These are phyloP conservation scores for Debaryomyces fabryi DNA, from an alignment of 1,139 yeast species.

Conservation along the genomic window DNA sequence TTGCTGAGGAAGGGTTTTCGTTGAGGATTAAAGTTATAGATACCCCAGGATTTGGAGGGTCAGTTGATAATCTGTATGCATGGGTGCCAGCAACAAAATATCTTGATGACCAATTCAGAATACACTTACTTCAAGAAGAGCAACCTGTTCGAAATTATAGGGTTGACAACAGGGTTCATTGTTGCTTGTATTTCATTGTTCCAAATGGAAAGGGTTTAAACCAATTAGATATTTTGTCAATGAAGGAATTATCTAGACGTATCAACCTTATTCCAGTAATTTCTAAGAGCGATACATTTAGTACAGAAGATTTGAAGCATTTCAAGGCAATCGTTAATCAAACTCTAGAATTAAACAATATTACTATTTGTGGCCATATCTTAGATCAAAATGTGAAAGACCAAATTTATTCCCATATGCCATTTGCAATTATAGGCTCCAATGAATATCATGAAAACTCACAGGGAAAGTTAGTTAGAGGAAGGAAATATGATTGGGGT, in stretches of 20 bases:
- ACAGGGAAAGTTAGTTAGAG: slow-evolving; percentile 50
- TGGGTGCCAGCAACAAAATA: slow-evolving; percentile 63
- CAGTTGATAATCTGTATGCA: slow-evolving; percentile 47
- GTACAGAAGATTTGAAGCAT: slow-evolving; percentile 36
- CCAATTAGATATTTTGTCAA: slow-evolving; percentile 65
- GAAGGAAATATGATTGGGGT: slow-evolving; percentile 78
- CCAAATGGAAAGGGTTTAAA: slow-evolving; percentile 58
- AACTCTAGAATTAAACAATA: slow-evolving; percentile 49
- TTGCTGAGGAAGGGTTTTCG: slow-evolving; percentile 54
- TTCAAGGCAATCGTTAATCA: slow-evolving; percentile 50
- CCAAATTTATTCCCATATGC: slow-evolving; percentile 42
- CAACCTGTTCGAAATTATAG: slow-evolving; percentile 63
- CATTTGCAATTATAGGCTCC: slow-evolving; percentile 66
- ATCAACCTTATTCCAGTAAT: slow-evolving; percentile 79
- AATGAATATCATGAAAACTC: slow-evolving; percentile 30
- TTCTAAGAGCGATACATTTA: slow-evolving; percentile 73
- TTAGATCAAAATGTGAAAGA: slow-evolving; percentile 40
- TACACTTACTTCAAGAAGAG: slow-evolving; percentile 63
- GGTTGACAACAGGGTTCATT: slow-evolving; percentile 69
- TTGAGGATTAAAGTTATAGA: slow-evolving; percentile 51
- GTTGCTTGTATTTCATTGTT: slow-evolving; percentile 70
- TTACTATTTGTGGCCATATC: slow-evolving; percentile 60
- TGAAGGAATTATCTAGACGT: slow-evolving; percentile 64
- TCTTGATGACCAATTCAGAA: slow-evolving; percentile 63
- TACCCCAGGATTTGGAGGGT: slow-evolving; percentile 38